These are phyloP conservation scores for Nicotiana paniculata DNA, from an alignment of 257 asterid genomes.

Conservation along the genomic window DNA sequence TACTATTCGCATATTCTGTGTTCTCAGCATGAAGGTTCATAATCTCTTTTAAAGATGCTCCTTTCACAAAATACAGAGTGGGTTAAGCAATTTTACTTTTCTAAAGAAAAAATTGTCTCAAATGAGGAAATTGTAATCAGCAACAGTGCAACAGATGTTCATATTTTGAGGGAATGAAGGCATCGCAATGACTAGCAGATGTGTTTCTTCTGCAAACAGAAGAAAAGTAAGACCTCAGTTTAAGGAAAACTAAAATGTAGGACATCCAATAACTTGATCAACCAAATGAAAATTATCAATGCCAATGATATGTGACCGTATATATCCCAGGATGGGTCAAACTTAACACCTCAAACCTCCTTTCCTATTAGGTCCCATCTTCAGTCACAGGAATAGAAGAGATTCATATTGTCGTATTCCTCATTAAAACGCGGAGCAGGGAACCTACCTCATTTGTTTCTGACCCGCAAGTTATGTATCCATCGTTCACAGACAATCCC, in stretches of 20 bases:
- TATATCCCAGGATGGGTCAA: not conserved
- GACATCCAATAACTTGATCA: not conserved
- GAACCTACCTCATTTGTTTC: slow-evolving; percentile 83
- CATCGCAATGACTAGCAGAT: not conserved
- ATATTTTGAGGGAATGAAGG: not conserved
- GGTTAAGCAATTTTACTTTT: not conserved
- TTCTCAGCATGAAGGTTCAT: not conserved
- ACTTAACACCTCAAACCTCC: not conserved
- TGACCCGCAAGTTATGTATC: slow-evolving; percentile 89
- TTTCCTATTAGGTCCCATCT: not conserved
- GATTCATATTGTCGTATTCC: not conserved
- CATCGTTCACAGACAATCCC: slow-evolving; percentile 84
- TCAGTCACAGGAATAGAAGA: not conserved
- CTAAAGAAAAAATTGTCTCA: not conserved
- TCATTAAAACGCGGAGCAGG: not conserved
- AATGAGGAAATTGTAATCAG: not conserved
- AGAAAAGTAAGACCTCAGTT: no score
- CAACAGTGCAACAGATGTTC: not conserved
- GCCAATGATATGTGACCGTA: not conserved
- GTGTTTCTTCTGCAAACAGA: not conserved
- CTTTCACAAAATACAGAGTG: not conserved
- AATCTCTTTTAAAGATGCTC: not conserved
- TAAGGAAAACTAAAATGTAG: not conserved
- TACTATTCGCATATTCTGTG: not conserved
- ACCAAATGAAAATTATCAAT: not conserved